Evolutionary conservation across 2,329 filamentous ascomycete species (phyloP).

Genomic region (Diaporthe destruens): DNA sequence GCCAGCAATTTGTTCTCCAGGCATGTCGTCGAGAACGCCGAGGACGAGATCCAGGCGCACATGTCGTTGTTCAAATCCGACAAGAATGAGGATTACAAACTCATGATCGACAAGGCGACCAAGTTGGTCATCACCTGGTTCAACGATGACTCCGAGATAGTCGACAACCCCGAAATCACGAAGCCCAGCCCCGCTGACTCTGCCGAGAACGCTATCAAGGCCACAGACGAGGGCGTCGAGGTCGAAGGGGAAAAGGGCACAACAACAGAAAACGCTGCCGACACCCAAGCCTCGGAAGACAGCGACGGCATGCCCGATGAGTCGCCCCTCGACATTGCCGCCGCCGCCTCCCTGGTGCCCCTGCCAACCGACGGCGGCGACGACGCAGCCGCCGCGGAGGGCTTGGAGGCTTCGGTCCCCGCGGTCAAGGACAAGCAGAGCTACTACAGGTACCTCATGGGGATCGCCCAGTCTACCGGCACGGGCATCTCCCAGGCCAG

Average conservation of each 20-base stretch:
- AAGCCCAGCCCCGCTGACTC: slow-evolving; percentile 44
- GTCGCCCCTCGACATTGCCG: slow-evolving; percentile 66
- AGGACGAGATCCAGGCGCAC: slow-evolving; percentile 81
- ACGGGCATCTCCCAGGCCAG: slow-evolving; percentile 58
- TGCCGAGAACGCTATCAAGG: slow-evolving; percentile 46
- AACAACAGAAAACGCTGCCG: slow-evolving; percentile 33
- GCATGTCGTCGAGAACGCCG: slow-evolving; percentile 71
- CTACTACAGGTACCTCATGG: slow-evolving; percentile 64
- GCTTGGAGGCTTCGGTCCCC: slow-evolving; percentile 45
- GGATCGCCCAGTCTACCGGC: slow-evolving; percentile 61
- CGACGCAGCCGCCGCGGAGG: slow-evolving; percentile 40
- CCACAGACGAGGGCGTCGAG: slow-evolving; percentile 43
- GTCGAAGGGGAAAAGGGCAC: slow-evolving; percentile 40
- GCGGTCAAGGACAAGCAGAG: slow-evolving; percentile 53
- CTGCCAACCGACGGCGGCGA: slow-evolving; percentile 56
- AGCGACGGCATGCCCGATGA: slow-evolving; percentile 55
- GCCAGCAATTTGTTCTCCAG: slow-evolving; percentile 61
- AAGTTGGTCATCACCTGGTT: slow-evolving; percentile 71
- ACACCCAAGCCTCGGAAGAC: slow-evolving; percentile 49
- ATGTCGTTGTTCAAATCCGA: slow-evolving; percentile 73
- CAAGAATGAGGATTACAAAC: slow-evolving; percentile 73
- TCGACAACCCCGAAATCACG: slow-evolving; percentile 56
- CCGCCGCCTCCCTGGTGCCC: slow-evolving; percentile 63
- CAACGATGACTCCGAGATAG: slow-evolving; percentile 57
- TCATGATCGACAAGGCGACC: slow-evolving; percentile 71